Conservation (phyloP, 2,329 filamentous ascomycete genomes). For the Aspergillus proliferans region DNA sequence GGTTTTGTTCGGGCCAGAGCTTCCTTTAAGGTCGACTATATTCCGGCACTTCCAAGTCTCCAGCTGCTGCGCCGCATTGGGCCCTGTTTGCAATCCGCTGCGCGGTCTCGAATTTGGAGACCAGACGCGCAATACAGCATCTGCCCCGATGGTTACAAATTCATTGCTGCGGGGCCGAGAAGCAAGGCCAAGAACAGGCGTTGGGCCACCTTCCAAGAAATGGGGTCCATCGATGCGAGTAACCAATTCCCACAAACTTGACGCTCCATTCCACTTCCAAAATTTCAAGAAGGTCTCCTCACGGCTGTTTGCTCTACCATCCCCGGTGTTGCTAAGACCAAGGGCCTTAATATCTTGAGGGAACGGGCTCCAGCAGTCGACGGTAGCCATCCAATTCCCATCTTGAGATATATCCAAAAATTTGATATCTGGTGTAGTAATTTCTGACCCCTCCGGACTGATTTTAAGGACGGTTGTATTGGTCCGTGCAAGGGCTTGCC, state of each 20-base stretch:
- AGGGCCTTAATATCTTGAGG: constrained; percentile 59
- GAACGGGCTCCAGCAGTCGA: constrained; percentile 84
- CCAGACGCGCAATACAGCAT: constrained; percentile 76
- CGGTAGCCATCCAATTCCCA: constrained; percentile 82
- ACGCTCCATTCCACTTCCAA: constrained; percentile 63
- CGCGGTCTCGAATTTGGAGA: constrained; percentile 63
- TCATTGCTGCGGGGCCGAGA: constrained; percentile 62
- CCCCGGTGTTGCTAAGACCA: constrained; percentile 30
- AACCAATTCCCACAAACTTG: constrained; percentile 63
- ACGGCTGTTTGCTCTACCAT: constrained; percentile 35
- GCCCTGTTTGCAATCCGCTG: constrained; percentile 59
- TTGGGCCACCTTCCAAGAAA: constrained; percentile 47
- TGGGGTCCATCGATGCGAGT: constrained; percentile 83
- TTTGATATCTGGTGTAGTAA: constrained; percentile 72
- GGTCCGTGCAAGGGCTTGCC: constrained; percentile 82
- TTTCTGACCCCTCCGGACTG: constrained; percentile 62
- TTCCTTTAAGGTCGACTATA: constrained; percentile 44
- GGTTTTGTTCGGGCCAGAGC: constrained; percentile 17
- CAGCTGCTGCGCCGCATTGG: constrained; percentile 42
- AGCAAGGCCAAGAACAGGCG: constrained; percentile 64
- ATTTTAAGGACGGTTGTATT: constrained; percentile 77
- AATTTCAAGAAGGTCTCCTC: constrained; percentile 80
- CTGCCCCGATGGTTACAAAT: constrained; percentile 80
- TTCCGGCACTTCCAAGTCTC: constrained; percentile 69
- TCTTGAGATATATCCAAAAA: constrained; percentile 70